phyloP scores from a whole-genome alignment of 208 protist genomes.

The Wallacemonas sp. region DNA sequence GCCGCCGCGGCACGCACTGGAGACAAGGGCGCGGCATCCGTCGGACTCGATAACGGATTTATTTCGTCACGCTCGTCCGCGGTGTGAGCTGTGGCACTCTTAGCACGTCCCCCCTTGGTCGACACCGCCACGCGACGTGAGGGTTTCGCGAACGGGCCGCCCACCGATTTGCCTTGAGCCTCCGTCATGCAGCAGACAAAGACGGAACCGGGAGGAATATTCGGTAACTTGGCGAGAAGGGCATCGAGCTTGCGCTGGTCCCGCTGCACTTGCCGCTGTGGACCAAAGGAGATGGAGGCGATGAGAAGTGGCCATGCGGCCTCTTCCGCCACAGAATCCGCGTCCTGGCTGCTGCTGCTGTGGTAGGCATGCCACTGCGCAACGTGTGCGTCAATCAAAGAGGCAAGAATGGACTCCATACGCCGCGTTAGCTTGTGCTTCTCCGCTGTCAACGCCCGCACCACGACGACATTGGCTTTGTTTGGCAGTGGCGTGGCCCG shows the following conservation, averaged over 20 bases:
- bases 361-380: background rate
- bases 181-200: conserved; percentile 7
- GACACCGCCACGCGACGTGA: background rate
- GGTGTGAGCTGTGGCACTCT: conserved; percentile 1
- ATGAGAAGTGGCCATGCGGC: background rate
- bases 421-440: conserved; percentile 2
- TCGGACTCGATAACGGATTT: too few relatives aligned
- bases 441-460: conserved; percentile 19
- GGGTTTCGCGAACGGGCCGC: conserved; percentile 10
- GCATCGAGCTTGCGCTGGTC: conserved; percentile 3
- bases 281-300: background rate
- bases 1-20: too few relatives aligned
- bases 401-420: background rate
- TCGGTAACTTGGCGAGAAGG: background rate
- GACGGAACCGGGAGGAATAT: background rate
- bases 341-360: background rate
- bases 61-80: background rate
- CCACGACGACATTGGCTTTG: conserved; percentile 42
- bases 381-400: background rate
- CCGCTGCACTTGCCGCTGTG: background rate
- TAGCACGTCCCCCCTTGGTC: background rate
- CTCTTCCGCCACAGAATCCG: background rate
- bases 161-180: background rate
- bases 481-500: conserved; percentile 30
- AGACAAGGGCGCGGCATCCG: too few relatives aligned